Evolutionary conservation across 352 stramenopile species (phyloP), one percentile per base, ranked within the genome.

Genomic region (Paralagenidium karlingii): DNA sequence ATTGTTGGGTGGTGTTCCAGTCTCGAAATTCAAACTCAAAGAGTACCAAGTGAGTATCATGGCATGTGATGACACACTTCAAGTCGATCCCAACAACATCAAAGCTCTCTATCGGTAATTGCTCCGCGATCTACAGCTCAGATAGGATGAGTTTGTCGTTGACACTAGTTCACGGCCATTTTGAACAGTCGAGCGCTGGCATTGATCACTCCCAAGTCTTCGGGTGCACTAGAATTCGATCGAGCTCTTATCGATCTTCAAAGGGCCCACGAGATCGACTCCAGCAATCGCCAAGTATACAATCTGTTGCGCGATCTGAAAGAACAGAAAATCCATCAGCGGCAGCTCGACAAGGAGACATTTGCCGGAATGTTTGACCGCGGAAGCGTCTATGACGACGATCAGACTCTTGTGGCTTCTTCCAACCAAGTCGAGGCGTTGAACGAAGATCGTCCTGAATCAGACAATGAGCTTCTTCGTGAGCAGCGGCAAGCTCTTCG

Each of bases 321-420:
- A 33, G 68, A 85, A 21, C 71, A 86, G 36, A 55, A 71, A 12
- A 49, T 52, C 1, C 70, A 68, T 19, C 78, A 91, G 45, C 68
- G 60, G 13, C 43, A 70, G 25, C 46, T 84, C 13, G 78, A 91
- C 34, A 68, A 69, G 38, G 54, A 66, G 8, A 91, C 77, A 4
- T 91, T 91, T 49, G 84, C 55, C 9, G 78, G 75, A 12, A 87
- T 91, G 78, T 91, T 89, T 28, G 49, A 80, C 19, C 68, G 75
- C 38, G 78, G 78, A 0, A 40, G 67, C 19, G 57, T 91, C 4
- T 84, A 82, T 31, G 54, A 65, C 15, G 53, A 65, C n/a, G 43
- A 55, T 8, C 24, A 54, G 3, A 43, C 16, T 33, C 16, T 13
- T 33, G 13, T 13, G 28, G 28, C 28, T 33, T 16, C 13, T 33